Conservation (phyloP, 2,329 filamentous ascomycete species). For the Aspergillus sp. region DNA sequence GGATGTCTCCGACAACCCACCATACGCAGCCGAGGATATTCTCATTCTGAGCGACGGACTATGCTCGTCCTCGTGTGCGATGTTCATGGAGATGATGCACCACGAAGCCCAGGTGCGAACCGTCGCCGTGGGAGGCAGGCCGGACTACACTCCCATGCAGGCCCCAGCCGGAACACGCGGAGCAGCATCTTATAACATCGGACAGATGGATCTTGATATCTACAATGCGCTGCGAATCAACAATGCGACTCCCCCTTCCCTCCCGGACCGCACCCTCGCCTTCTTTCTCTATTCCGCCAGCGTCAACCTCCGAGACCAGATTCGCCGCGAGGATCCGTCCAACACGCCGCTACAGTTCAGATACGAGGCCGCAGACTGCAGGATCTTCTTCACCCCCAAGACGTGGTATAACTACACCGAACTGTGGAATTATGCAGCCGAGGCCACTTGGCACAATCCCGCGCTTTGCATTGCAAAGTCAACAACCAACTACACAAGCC, state of each 20-base stretch:
- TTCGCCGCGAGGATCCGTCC: conserved; percentile 37
- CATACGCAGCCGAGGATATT: conserved; percentile 29
- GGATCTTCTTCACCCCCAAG: conserved; percentile 54
- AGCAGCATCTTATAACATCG: neutral
- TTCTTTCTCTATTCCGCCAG: neutral
- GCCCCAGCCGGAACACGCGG: conserved; percentile 64
- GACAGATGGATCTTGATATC: neutral
- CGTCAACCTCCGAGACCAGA: conserved; percentile 34
- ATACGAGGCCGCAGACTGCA: conserved; percentile 59
- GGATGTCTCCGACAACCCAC: neutral
- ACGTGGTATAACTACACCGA: neutral
- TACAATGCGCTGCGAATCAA: no score
- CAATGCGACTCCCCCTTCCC: no score
- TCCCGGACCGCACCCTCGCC: neutral
- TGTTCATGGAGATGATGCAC: conserved; percentile 55
- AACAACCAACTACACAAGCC: no score
- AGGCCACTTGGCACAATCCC: neutral
- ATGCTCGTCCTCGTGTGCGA: conserved; percentile 59
- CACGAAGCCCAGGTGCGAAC: conserved; percentile 51
- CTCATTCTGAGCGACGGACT: conserved; percentile 40
- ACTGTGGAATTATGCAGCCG: neutral
- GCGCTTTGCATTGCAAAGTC: neutral
- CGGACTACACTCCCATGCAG: conserved; percentile 55
- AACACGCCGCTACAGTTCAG: no score
- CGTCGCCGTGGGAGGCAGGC: conserved; percentile 58